phyloP scores from a whole-genome alignment of 2,329 filamentous ascomycete genomes.

The Scolecobasidium constrictum region DNA sequence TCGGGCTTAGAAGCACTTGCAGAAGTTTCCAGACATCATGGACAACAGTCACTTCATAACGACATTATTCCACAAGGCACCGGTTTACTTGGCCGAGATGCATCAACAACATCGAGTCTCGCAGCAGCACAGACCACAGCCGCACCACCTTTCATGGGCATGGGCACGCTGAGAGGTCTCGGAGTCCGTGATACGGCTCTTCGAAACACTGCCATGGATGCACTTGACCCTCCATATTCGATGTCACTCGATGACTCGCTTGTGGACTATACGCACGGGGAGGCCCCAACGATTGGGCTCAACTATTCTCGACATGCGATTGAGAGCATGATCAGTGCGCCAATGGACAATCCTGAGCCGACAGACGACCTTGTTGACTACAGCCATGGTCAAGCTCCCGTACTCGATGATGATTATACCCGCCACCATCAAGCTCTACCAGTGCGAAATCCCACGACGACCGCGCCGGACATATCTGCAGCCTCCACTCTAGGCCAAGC shows the following conservation, averaged over 20 bases:
- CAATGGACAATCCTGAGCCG: background rate
- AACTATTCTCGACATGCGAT: conserved; percentile 10
- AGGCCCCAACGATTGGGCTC: conserved; percentile 1
- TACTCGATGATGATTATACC: conserved; percentile 1
- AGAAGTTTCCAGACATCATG: conserved; percentile 67
- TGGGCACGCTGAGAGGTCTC: too few relatives aligned
- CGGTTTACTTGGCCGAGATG: background rate
- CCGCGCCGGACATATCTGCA: too few relatives aligned
- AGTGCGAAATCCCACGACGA: too few relatives aligned
- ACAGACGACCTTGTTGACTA: conserved; percentile 2
- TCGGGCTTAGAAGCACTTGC: conserved; percentile 78
- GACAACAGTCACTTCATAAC: conserved; percentile 36
- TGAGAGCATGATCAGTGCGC: conserved; percentile 10
- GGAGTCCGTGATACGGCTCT: too few relatives aligned
- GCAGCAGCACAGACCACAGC: background rate
- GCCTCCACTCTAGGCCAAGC: too few relatives aligned
- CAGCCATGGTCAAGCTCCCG: conserved; percentile 5
- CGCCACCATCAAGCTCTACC: conserved; percentile 1
- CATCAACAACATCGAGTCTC: background rate
- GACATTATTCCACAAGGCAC: background rate
- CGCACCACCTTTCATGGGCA: too few relatives aligned
- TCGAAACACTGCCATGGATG: too few relatives aligned
- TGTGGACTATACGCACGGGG: conserved; percentile 5
- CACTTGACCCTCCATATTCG: too few relatives aligned
- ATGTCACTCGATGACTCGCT: background rate